Evolutionary conservation across 2,329 filamentous ascomycete genomes (phyloP).

Genomic region (Fusarium nisikadoi): DNA sequence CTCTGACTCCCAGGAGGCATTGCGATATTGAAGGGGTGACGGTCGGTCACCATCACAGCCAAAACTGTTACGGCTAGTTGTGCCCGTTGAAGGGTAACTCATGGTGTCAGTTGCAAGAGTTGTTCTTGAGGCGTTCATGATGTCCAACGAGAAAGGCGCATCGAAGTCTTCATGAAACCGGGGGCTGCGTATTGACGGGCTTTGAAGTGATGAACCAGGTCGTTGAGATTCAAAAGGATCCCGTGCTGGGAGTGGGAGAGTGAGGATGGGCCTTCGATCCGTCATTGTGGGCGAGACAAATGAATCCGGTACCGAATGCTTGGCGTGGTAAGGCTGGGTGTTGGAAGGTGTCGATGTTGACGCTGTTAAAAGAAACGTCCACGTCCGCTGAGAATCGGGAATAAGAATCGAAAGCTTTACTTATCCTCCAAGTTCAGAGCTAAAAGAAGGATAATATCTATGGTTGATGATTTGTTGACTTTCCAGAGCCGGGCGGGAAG

Average conservation of each 20-base stretch:
- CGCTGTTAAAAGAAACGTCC: conserved; percentile 6
- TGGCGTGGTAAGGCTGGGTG: background rate
- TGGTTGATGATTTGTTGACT: conserved; percentile 28
- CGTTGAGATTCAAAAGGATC: conserved; percentile 36
- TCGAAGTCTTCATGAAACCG: conserved; percentile 54
- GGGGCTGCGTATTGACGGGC: conserved; percentile 44
- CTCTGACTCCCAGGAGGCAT: conserved; percentile 45
- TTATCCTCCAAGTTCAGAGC: conserved; percentile 1
- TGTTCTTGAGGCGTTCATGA: conserved; percentile 48
- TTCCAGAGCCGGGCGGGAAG: conserved; percentile 12
- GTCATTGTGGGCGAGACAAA: conserved; percentile 40
- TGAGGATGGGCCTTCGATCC: conserved; percentile 44
- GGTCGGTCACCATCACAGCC: conserved; percentile 40
- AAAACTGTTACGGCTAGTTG: conserved; percentile 41
- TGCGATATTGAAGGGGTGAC: conserved; percentile 36
- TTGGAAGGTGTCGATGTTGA: conserved; percentile 1
- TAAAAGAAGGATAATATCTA: conserved; percentile 5
- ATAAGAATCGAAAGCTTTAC: background rate
- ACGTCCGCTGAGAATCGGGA: background rate
- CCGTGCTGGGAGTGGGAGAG: conserved; percentile 41
- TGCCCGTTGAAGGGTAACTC: conserved; percentile 41
- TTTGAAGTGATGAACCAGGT: conserved; percentile 33
- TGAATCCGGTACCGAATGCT: conserved; percentile 16
- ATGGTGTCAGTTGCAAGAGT: conserved; percentile 44
- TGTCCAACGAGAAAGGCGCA: conserved; percentile 51